These are phyloP conservation scores for Lumnitzera racemosa DNA, from an alignment of 345 rosid species.

Conservation along the genomic window DNA sequence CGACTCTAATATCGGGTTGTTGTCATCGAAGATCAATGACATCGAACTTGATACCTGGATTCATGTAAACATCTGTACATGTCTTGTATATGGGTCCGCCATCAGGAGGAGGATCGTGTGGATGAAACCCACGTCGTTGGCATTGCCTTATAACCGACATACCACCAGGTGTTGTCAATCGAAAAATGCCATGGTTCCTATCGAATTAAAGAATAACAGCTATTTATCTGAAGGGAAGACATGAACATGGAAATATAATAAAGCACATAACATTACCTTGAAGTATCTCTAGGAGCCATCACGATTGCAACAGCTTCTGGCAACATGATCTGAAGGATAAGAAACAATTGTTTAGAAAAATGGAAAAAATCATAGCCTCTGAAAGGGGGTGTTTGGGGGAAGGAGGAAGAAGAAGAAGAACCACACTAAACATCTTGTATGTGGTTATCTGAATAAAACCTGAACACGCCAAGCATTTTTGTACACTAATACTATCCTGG, in stretches of 20 bases:
- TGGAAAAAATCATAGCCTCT: neutral
- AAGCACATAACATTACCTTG: slow-evolving; percentile 35
- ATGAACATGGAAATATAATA: neutral
- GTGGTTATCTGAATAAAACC: too few species aligned
- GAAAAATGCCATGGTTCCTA: slow-evolving; percentile 87
- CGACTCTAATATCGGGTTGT: neutral
- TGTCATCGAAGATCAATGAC: slow-evolving; percentile 81
- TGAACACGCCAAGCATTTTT: too few species aligned
- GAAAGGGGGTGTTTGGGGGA: too few species aligned
- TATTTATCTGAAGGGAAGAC: neutral
- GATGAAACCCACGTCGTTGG: slow-evolving; percentile 85
- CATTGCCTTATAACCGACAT: slow-evolving; percentile 87
- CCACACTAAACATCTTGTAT: too few species aligned
- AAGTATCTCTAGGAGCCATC: slow-evolving; percentile 82
- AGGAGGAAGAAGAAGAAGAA: too few species aligned
- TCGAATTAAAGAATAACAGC: neutral
- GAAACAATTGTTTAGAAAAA: slow-evolving; percentile 2
- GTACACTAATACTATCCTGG: too few species aligned
- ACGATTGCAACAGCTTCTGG: slow-evolving; percentile 99
- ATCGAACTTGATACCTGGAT: slow-evolving; percentile 68
- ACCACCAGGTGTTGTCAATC: slow-evolving; percentile 89
- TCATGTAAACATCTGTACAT: slow-evolving; percentile 86
- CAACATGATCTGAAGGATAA: slow-evolving; percentile 67
- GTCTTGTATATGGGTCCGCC: slow-evolving; percentile 86
- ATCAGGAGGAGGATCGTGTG: slow-evolving; percentile 64